A percentile compares a stretch with the other conserved stretches of the same genome.
Evolutionary conservation across 345 rosid species (phyloP).

Genomic region (Euclidium syriacum): DNA sequence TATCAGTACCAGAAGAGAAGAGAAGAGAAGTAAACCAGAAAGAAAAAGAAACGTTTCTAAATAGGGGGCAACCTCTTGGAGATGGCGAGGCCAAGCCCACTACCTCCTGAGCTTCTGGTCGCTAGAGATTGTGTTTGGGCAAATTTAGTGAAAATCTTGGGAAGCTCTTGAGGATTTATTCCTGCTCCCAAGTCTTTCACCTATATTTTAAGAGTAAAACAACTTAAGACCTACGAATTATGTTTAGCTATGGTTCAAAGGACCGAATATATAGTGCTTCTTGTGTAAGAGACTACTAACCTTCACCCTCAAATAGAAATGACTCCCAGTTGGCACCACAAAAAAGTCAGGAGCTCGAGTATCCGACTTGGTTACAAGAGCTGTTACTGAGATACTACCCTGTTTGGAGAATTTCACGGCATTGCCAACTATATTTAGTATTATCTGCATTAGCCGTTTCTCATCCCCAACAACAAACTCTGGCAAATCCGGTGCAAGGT

Average conservation of each 20-base stretch:
- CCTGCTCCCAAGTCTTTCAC: conserved; percentile 92
- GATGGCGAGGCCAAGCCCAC: conserved; percentile 97
- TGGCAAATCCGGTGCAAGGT: conserved; percentile 85
- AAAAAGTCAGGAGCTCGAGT: conserved; percentile 60
- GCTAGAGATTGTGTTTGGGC: conserved; percentile 68
- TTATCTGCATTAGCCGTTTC: conserved; percentile 81
- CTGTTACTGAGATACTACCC: conserved; percentile 65
- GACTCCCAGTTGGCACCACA: conserved; percentile 58
- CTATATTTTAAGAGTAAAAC: conserved; percentile 31
- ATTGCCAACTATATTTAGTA: conserved; percentile 86
- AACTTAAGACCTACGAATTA: neutral
- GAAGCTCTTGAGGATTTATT: conserved; percentile 81
- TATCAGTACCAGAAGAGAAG: conserved; percentile 7
- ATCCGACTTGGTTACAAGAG: conserved; percentile 71
- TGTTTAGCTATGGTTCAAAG: neutral
- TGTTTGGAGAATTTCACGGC: conserved; percentile 96
- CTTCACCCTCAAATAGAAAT: conserved; percentile 88
- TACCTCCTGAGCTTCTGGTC: conserved; percentile 67
- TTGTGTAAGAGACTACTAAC: conserved; percentile 38
- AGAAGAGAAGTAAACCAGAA: neutral
- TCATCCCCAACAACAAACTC: conserved; percentile 85
- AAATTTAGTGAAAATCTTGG: conserved; percentile 84
- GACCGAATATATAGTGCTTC: neutral
- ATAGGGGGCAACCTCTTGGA: conserved; percentile 68
- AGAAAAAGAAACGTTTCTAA: neutral